Conservation (phyloP, 176 grass and related monocot genomes). For the Zea mays region Zm-B73-REFERENCE-NAM-5.0 NC_050098.1:174372501-174373000, state of each 20-base stretch:
- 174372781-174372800: neutral
- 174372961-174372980: neutral
- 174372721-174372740: no score
- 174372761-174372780: neutral
- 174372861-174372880: slow-evolving; percentile 10
- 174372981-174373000: neutral
- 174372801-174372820: slow-evolving; percentile 3
- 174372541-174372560: neutral
- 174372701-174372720: neutral
- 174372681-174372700: neutral
- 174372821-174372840: slow-evolving; percentile 41
- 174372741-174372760: neutral
- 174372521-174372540: slow-evolving; percentile 15
- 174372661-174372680: slow-evolving; percentile 5
- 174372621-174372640: slow-evolving; percentile 1
- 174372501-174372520: neutral
- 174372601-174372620: neutral
- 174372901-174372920: neutral
- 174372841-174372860: neutral
- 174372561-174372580: neutral
- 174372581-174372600: neutral
- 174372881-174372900: slow-evolving; percentile 14
- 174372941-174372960: slow-evolving; percentile 12
- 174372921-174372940: slow-evolving; percentile 23
- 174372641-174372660: neutral